Evolutionary conservation across 495 filamentous ascomycete genomes (phyloP), one percentile per base, ranked within the genome.

Genomic region (Cenococcum geophilum): DNA sequence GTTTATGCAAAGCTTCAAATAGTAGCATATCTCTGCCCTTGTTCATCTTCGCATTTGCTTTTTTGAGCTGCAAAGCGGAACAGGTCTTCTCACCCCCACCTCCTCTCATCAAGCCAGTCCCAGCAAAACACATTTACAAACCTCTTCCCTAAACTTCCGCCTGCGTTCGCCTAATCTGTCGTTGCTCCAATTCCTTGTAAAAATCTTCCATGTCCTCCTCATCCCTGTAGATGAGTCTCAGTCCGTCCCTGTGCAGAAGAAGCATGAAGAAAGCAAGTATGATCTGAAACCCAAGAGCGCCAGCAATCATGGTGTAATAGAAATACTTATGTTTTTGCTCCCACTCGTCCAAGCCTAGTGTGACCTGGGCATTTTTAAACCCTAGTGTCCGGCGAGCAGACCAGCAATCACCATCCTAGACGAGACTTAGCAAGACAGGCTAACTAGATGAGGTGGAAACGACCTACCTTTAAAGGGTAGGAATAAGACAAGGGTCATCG

Each of bases 341-440:
- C 18, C 23, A 20, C n/a, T 0, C 35, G 3, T 20, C 51, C 21
- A 61, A 42, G 20, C 45, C 22, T 16, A 61, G 37, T 16, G 59
- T 32, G 21, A 61, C 34, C 35, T 22, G 40, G 8, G 59, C 51
- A 6, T 55, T 37, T 16, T 20, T 35, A n/a, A 48, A 55, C 27
- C 51, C 59, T 14, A 61, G 36, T 4, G 34, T 55, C 59, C 59
- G 55, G 11, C 51, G 50, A 20, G 59, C 50, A 23, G 34, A 35
- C 59, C 59, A 61, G 25, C 59, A 61, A n/a, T 61, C 59, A 61
- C 59, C 59, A 61, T 18, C 59, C 59, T 61, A 22, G 5, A 37
- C 18, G 9, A 25, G 5, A 6, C 52, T 32, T 32, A 32, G 27
- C 43, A 52, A 21, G 22, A 34, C 9, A 14, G 16, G 5, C 35